Base-by-base conservation (phyloP, 768 basidiomycete species). In the Lactifluus volemus region DNA sequence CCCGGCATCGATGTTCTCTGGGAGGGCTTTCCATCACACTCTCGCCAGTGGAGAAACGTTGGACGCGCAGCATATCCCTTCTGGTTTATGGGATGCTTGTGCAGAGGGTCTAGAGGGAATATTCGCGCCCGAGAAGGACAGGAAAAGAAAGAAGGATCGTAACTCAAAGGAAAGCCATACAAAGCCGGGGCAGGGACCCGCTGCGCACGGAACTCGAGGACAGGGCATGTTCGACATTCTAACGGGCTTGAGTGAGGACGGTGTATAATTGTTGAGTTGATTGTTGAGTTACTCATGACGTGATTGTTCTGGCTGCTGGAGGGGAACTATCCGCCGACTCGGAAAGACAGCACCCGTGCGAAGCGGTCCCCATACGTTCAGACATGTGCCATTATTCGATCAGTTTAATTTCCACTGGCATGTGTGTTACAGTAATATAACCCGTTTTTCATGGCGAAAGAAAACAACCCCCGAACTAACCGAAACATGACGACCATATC, bases 1-100 rank as follows among this genome's bases (percentile, higher is more conserved):
- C 54, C 74, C 78, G 47, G 76, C 76, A 15, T 75, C 77, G 49
- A 63, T 67, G 0, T 80, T 89, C 58, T 89, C 88, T 2, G 86
- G 89, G 5, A 71, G 69, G 66, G 65, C 61, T 29, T 83, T 89
- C 64, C 89, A 92, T 70, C 67, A 73, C 0, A 73, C 74, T 41
- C 70, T 91, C 59, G 77, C 78, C 14, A 68, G 71, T 8, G 58
- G 67, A 5, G 63, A 55, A 12, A 64, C 68, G 25, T 52, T 69
- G 38, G 63, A 68, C 4, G 5, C 25, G n/a, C 21, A 21, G 21
- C 21, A 38, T 38, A 10, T 59, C 25, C 47, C 55, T 56, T 61
- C 41, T 66, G 65, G 17, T 54, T 39, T 17, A 52, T 78, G 65
- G 64, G 54, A 61, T 1, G 65, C 57, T 17, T 58, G 55, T 34